Conservation (phyloP, 179 eudicot genomes). For the Beta macrorhiza region DNA sequence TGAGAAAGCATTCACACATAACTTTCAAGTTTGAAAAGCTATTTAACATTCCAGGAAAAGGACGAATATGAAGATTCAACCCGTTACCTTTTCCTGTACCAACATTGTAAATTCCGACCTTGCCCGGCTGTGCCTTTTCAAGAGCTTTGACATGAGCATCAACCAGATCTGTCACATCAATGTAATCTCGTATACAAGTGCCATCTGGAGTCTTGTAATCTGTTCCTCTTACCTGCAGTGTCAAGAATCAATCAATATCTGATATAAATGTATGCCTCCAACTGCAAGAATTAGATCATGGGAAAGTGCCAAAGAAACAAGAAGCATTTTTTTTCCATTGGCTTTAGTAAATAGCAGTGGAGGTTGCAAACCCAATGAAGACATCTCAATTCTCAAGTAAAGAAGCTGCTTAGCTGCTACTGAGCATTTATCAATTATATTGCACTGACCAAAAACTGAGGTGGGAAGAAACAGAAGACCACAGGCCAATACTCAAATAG, state of each 20-base stretch:
- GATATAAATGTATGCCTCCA: not conserved
- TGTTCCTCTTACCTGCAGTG: conserved; percentile 66
- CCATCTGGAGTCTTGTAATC: conserved; percentile 85
- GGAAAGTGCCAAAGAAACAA: not conserved
- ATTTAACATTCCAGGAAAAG: not conserved
- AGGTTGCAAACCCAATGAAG: not conserved
- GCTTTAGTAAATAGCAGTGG: not conserved
- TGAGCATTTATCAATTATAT: not conserved
- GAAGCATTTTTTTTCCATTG: not conserved
- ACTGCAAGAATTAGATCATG: not conserved
- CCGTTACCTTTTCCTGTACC: conserved; percentile 79
- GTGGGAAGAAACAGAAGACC: too few species aligned
- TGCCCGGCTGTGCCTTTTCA: conserved; percentile 61
- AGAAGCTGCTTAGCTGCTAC: not conserved
- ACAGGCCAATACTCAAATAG: not conserved
- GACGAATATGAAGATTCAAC: not conserved
- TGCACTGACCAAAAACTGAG: not conserved
- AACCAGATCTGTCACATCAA: conserved; percentile 78
- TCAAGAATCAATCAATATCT: not conserved
- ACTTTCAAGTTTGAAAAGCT: not conserved
- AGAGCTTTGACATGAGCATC: conserved; percentile 94
- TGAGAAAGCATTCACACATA: not conserved
- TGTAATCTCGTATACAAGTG: conserved; percentile 80
- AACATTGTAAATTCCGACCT: conserved; percentile 84
- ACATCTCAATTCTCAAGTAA: not conserved